Base-by-base conservation (phyloP, 192 early-diverging fungal species). In the Coemansia sp. region DNA sequence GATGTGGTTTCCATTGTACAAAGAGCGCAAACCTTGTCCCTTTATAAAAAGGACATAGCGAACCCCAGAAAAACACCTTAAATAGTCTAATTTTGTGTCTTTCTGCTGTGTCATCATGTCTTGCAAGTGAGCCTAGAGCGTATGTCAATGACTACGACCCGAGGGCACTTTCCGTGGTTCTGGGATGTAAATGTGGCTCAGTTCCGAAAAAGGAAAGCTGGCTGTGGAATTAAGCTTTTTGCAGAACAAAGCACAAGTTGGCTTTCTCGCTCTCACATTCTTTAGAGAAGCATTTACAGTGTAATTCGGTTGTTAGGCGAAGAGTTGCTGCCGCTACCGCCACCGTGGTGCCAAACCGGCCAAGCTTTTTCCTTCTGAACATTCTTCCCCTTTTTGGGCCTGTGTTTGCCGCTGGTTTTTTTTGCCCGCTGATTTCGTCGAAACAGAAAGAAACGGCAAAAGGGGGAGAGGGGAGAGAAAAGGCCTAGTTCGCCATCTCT, bases 1-100 rank as follows among this genome's bases (percentile, higher is more conserved):
- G 5, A 16, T 41, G 9, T 21, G 32, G 32, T 43, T 56, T 4
- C 32, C 56, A 49, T 68, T 68, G 44, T 19, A 61, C 58, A 68
- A 68, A 68, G 66, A 54, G 52, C 48, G 19, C 19, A 32, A 32
- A 32, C 32, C 32, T 32, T 32, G 32, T 50, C 16, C 16, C 5
- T 50, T 50, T 50, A 18, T 50, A 50, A 18, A 50, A 9, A 50
- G 19, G 5, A 50, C 4, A 16, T 18, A 9, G 8, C n/a, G 8
- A 15, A 6, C 5, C 19, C 16, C 16, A 50, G 16, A 50, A 50
- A 50, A 18, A 18, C 48, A 50, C 48, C 32, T 32, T 50, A 54
- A 54, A 54, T 26, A 54, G 52, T 54, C 52, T 54, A 54, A 54
- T 54, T 54, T 9, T 4, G 7, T 12, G 6, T 19, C 32, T 32